Evolutionary conservation across 2,329 filamentous ascomycete genomes (phyloP).

Genomic region (Colletotrichum salicis): DNA sequence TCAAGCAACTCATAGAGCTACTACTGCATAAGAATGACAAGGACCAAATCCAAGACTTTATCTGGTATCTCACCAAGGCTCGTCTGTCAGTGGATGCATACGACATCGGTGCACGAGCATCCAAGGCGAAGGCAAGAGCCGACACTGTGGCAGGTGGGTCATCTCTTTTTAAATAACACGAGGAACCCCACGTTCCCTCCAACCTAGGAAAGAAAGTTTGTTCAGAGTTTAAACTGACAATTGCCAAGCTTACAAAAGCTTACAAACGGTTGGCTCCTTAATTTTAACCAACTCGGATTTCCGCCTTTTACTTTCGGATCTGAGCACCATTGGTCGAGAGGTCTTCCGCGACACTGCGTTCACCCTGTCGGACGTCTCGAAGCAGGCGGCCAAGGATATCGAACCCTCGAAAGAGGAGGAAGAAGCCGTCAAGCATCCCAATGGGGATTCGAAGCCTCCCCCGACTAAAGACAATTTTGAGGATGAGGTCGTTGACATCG

Average conservation of each 20-base stretch:
- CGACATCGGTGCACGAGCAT: constrained; percentile 70
- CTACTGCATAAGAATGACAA: constrained; percentile 82
- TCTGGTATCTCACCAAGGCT: constrained; percentile 86
- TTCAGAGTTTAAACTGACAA: constrained; percentile 38
- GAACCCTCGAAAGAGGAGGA: constrained; percentile 74
- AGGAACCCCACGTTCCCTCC: neutral
- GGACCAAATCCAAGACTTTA: constrained; percentile 90
- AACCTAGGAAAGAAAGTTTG: constrained; percentile 5
- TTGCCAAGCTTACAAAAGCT: constrained; percentile 76
- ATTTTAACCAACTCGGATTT: constrained; percentile 92
- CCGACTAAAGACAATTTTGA: constrained; percentile 73
- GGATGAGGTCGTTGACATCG: constrained; percentile 65
- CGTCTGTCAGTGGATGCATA: constrained; percentile 74
- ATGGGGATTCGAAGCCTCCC: constrained; percentile 43
- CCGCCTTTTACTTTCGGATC: constrained; percentile 83
- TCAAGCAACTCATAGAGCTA: constrained; percentile 84
- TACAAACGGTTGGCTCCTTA: constrained; percentile 85
- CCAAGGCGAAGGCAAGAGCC: constrained; percentile 72
- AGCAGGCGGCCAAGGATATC: constrained; percentile 77
- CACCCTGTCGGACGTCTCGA: constrained; percentile 79
- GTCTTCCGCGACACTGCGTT: constrained; percentile 89
- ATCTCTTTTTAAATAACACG: neutral
- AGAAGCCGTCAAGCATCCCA: constrained; percentile 57
- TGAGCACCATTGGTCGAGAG: constrained; percentile 81
- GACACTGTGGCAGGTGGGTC: constrained; percentile 75